Base-by-base conservation (phyloP, 805 yeast genomes). In the Ogataea ramenticola region DNA sequence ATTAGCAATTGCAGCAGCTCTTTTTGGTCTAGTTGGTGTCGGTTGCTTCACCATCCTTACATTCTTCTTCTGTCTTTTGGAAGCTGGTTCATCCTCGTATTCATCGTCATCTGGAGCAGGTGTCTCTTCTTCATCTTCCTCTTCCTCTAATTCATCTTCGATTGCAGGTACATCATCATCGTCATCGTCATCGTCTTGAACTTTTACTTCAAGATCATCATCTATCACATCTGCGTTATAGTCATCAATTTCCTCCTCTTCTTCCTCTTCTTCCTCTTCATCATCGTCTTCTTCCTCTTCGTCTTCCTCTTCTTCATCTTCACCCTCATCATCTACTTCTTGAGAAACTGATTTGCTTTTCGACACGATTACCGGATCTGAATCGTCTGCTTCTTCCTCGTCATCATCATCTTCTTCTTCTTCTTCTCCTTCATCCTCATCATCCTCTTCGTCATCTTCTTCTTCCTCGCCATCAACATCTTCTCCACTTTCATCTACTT, bases 41-140 rank as follows among this genome's bases (percentile, higher is more conserved):
- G 40, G 9, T 2, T 41, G 34, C 11, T 43, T 31, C 4, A 45
- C 31, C 19, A 39, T 31, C 35, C 37, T 17, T n/a, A 16, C 19
- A n/a, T 22, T 43, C 24, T 19, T 19, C 19, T 29, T 36, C 41
- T 24, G 27, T 15, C 19, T 31, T 36, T 37, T 34, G 9, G 33
- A 26, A 10, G 33, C 32, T 24, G 32, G 37, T 20, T 21, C 41
- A 15, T 31, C 35, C 17, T 33, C 38, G 10, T 35, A 29, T 14
- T 44, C 30, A 30, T 43, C 43, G 33, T 47, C 41, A 36, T 46
- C 31, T 27, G 36, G 40, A 16, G 32, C 36, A 14, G 36, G 42
- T 17, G 43, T 30, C 35, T 36, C 52, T 9, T 62, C 72, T 24
- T 58, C 65, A n/a, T 68, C 72, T 17, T 66, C 64, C 27, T 67